These are phyloP conservation scores for Sporothrix phasma DNA, from an alignment of 2,329 filamentous ascomycete species.

Conservation along the genomic window DNA sequence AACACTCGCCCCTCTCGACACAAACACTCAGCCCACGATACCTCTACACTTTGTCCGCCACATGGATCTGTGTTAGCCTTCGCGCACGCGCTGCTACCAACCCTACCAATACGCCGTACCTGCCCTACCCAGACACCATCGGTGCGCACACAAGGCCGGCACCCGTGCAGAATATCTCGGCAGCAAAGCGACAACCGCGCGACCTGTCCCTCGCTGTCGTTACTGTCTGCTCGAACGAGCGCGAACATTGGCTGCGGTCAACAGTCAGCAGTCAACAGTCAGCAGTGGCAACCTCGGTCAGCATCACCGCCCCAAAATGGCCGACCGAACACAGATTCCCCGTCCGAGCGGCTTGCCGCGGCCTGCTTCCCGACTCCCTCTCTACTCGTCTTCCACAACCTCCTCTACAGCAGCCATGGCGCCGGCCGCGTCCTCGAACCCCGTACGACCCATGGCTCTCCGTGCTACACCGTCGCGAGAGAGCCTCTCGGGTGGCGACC, in stretches of 20 bases:
- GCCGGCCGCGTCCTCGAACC: background rate
- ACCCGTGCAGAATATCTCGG: background rate
- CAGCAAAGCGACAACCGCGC: background rate
- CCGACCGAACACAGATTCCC: conserved; percentile 14
- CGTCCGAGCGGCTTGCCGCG: conserved; percentile 18
- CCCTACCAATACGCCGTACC: background rate
- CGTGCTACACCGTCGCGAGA: conserved; percentile 20
- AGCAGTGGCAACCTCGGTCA: background rate
- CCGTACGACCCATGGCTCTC: conserved; percentile 7
- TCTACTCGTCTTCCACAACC: background rate
- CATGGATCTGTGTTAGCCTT: background rate
- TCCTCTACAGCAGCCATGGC: background rate
- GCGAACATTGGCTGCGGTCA: background rate
- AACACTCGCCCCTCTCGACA: background rate
- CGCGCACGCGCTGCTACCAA: background rate
- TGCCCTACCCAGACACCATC: background rate
- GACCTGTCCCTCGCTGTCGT: background rate
- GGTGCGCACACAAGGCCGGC: background rate
- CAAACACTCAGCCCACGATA: background rate
- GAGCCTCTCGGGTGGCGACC: conserved; percentile 22
- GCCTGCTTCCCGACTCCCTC: conserved; percentile 16
- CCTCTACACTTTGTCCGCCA: background rate
- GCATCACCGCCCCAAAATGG: conserved; percentile 9
- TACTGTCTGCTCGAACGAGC: background rate
- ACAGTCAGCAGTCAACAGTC: too few relatives aligned